Evolutionary conservation across 768 basidiomycete species (phyloP).

Genomic region (Dendrothele bispora): DNA sequence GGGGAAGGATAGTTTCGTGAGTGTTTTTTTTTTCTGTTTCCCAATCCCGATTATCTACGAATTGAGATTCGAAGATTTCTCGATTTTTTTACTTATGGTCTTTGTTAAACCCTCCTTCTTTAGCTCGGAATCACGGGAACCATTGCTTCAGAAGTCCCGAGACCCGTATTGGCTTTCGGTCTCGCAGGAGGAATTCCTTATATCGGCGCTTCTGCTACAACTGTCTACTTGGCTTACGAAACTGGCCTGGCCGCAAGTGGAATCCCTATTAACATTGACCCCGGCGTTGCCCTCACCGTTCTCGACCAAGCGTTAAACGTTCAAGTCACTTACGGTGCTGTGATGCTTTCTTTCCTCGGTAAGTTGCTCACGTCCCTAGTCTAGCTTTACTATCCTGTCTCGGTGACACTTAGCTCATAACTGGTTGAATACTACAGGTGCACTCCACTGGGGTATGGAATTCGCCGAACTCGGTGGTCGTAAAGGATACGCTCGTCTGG

Average conservation of each 20-base stretch:
- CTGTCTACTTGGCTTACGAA: conserved; percentile 80
- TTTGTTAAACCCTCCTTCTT: too few relatives aligned
- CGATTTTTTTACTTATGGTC: too few relatives aligned
- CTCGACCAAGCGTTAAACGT: conserved; percentile 80
- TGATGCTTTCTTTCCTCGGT: conserved; percentile 93
- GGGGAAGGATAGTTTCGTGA: conserved; percentile 60
- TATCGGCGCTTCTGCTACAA: conserved; percentile 73
- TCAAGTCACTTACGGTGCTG: conserved; percentile 94
- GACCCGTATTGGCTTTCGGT: conserved; percentile 76
- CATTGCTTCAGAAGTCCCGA: conserved; percentile 74
- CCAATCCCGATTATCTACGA: not conserved
- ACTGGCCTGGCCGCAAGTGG: conserved; percentile 69
- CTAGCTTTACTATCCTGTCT: too few relatives aligned
- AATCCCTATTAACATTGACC: conserved; percentile 60
- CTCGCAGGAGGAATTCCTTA: conserved; percentile 85
- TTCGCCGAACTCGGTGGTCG: conserved; percentile 82
- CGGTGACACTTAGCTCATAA: too few relatives aligned
- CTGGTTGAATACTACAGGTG: conserved; percentile 51
- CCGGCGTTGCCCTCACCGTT: conserved; percentile 73
- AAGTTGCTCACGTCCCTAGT: too few relatives aligned
- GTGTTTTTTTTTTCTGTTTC: conserved; percentile 23
- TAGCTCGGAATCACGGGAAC: conserved; percentile 79
- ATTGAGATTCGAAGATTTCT: not conserved
- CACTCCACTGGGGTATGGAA: conserved; percentile 96
- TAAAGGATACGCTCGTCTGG: conserved; percentile 76